These are phyloP conservation scores for Cornus florida DNA, from an alignment of 148 eudicot genomes.

Conservation along the genomic window DNA sequence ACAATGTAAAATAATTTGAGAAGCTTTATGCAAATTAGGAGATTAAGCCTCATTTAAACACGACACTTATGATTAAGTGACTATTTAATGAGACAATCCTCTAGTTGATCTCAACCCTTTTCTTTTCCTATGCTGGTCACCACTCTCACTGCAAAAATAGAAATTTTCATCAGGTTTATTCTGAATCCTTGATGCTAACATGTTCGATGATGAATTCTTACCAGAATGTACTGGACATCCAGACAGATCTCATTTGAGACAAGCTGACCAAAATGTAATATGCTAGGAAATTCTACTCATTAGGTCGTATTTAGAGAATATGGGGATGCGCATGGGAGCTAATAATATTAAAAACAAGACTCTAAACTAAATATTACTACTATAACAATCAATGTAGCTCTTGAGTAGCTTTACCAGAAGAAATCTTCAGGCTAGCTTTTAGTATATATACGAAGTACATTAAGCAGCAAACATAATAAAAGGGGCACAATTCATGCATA, in stretches of 20 bases:
- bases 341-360: not conserved
- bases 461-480: too few species aligned
- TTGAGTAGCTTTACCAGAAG: not conserved
- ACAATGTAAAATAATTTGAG: not conserved
- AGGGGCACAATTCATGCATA: not conserved
- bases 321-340: not conserved
- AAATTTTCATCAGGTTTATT: too few species aligned
- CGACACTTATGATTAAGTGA: not conserved
- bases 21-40: not conserved
- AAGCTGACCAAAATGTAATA: not conserved
- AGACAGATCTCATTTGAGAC: not conserved
- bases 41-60: not conserved
- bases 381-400: not conserved
- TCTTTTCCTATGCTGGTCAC: not conserved
- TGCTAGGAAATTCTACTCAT: not conserved
- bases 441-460: too few species aligned
- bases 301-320: not conserved
- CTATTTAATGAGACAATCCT: not conserved
- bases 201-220: not conserved
- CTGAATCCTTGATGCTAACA: not conserved
- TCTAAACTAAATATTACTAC: not conserved
- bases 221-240: not conserved
- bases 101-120: not conserved
- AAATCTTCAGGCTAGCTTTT: not conserved
- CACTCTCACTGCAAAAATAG: too few species aligned